Evolutionary conservation across 2,329 filamentous ascomycete genomes (phyloP).

Genomic region (Endothia cerciana): DNA sequence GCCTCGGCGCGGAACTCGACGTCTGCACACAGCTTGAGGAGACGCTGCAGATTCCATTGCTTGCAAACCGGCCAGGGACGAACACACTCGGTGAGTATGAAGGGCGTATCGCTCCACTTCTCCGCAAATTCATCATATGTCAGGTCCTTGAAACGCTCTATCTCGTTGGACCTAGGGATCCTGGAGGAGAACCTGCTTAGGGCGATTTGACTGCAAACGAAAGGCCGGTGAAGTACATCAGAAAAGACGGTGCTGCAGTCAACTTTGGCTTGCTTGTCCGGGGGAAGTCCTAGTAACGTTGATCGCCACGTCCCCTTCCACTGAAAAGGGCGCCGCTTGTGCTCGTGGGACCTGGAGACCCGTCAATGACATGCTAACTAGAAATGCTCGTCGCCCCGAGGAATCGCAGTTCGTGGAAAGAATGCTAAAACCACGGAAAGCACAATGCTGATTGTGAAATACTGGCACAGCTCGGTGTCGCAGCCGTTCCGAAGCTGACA

Average conservation of each 20-base stretch:
- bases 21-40: constrained; percentile 67
- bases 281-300: constrained; percentile 67
- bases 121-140: constrained; percentile 73
- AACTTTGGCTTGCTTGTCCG: constrained; percentile 57
- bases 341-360: constrained; percentile 37
- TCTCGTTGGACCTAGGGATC: constrained; percentile 76
- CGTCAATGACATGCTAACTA: constrained; percentile 19
- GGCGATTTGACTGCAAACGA: constrained; percentile 80
- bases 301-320: constrained; percentile 88
- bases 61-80: constrained; percentile 78
- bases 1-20: constrained; percentile 85
- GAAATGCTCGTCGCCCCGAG: neutral
- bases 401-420: neutral
- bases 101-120: constrained; percentile 79
- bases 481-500: neutral
- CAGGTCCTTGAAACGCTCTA: constrained; percentile 70
- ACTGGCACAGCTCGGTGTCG: neutral
- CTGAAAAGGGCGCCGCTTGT: constrained; percentile 48
- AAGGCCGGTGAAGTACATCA: constrained; percentile 87
- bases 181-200: constrained; percentile 67
- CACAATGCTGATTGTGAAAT: constrained; percentile 3
- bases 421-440: neutral
- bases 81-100: constrained; percentile 83
- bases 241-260: constrained; percentile 83
- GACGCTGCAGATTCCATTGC: constrained; percentile 71